A percentile compares a stretch with the other conserved stretches of the same genome.
phyloP scores from a whole-genome alignment of 352 stramenopile genomes.

The Globisporangium cystogenes region DNA sequence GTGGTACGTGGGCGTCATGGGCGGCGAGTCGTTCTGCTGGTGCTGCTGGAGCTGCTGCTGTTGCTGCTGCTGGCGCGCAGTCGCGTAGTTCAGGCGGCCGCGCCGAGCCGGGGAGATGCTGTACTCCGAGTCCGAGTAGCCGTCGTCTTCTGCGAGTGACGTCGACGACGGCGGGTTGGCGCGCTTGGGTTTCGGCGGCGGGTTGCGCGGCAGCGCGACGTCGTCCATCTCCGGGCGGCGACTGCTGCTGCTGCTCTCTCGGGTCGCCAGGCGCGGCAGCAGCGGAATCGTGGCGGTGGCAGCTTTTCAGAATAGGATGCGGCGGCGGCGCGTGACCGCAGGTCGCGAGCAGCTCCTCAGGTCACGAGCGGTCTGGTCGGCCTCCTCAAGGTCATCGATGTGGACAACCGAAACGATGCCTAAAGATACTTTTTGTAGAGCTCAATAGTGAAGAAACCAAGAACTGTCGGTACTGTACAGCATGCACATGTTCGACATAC shows the following conservation, averaged over 20 bases:
- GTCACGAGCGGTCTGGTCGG: too few relatives aligned
- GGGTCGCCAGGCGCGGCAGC: constrained; percentile 9
- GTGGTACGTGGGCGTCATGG: constrained; percentile 57
- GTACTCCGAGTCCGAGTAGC: constrained; percentile 62
- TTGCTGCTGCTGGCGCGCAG: neutral
- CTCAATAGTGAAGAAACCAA: too few relatives aligned
- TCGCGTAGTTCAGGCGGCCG: constrained; percentile 38
- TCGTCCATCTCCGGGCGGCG: constrained; percentile 47
- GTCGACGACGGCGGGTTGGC: constrained; percentile 28
- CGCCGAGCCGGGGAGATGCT: constrained; percentile 49
- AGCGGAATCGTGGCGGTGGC: constrained; percentile 17
- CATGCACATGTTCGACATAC: too few relatives aligned
- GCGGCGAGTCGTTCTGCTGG: constrained; percentile 49
- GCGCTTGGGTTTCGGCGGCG: constrained; percentile 71
- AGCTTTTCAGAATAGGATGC: neutral
- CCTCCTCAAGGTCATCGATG: too few relatives aligned
- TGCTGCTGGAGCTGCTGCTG: constrained; percentile 30
- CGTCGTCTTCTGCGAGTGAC: constrained; percentile 44
- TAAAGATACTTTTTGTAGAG: neutral
- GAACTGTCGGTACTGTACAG: too few relatives aligned
- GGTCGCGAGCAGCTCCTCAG: too few relatives aligned
- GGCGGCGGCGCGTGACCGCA: neutral
- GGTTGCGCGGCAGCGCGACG: constrained; percentile 35
- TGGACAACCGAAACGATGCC: too few relatives aligned
- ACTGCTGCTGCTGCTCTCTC: constrained; percentile 6